phyloP scores from a whole-genome alignment of 768 basidiomycete species.

The Podaxis carcinomalis region DNA sequence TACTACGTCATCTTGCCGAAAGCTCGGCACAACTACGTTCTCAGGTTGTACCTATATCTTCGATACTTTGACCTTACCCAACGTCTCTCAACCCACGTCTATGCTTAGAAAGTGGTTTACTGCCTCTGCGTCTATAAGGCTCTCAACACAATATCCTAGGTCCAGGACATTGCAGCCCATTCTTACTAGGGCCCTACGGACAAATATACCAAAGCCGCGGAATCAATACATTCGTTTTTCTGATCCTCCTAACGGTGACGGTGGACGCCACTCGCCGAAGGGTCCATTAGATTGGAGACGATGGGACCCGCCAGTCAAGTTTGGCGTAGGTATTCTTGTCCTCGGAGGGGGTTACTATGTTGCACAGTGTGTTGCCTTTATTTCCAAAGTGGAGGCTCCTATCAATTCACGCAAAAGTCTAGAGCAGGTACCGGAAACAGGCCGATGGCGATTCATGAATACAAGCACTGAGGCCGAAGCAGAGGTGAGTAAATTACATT shows the following conservation, averaged over 20 bases:
- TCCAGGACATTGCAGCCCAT: too few relatives aligned
- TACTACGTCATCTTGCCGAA: not conserved
- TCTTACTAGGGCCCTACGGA: not conserved
- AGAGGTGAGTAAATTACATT: slow-evolving; percentile 31
- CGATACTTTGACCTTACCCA: too few relatives aligned
- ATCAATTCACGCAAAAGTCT: slow-evolving; percentile 44
- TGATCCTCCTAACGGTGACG: not conserved
- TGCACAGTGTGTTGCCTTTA: slow-evolving; percentile 25
- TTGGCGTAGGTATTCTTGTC: slow-evolving; percentile 7
- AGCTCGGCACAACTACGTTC: not conserved
- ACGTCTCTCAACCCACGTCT: not conserved
- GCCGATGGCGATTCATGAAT: slow-evolving; percentile 88
- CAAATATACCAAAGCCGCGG: not conserved
- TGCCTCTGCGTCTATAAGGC: not conserved
- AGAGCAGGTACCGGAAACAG: slow-evolving; percentile 83
- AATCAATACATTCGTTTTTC: slow-evolving; percentile 11
- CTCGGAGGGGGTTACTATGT: slow-evolving; percentile 26
- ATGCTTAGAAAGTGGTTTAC: slow-evolving; percentile 6
- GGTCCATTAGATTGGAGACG: not conserved
- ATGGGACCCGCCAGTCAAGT: slow-evolving; percentile 3
- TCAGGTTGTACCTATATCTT: too few relatives aligned
- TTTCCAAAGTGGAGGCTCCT: not conserved
- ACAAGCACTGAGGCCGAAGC: slow-evolving; percentile 55
- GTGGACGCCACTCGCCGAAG: not conserved
- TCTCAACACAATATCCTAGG: not conserved